Evolutionary conservation across 1,284 basidiomycete genomes (phyloP).

Genomic region (Microbotryomycetes sp.): DNA sequence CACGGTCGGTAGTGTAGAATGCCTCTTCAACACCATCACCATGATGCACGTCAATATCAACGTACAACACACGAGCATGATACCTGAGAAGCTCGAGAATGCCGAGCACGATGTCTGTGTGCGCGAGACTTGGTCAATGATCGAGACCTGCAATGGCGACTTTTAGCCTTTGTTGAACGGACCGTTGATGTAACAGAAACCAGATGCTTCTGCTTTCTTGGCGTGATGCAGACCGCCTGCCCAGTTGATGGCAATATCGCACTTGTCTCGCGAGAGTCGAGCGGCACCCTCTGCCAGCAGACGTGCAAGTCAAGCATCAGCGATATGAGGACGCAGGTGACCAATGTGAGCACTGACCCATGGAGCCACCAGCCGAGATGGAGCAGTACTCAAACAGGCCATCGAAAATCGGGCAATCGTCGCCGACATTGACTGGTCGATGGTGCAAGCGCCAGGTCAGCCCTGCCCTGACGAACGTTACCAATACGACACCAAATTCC

Average conservation of each 20-base stretch:
- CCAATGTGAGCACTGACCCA: conserved; percentile 59
- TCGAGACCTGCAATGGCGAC: conserved; percentile 3
- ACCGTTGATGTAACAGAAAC: conserved; percentile 99
- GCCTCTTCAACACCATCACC: conserved; percentile 99
- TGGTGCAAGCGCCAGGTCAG: background rate
- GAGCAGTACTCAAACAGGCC: conserved; percentile 97
- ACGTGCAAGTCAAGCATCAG: too few species aligned
- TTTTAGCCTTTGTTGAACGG: conserved; percentile 6
- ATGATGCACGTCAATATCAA: conserved; percentile 98
- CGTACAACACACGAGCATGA: conserved; percentile 90
- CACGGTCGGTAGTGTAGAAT: conserved; percentile 96
- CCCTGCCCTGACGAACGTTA: conserved; percentile 1
- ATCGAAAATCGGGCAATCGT: conserved; percentile 98
- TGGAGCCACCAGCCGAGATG: conserved; percentile 95
- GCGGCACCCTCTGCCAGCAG: conserved; percentile 78
- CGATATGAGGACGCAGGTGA: background rate
- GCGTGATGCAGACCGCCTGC: conserved; percentile 96
- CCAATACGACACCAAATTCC: background rate
- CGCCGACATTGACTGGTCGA: conserved; percentile 68
- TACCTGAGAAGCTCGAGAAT: conserved; percentile 93
- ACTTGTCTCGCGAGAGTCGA: conserved; percentile 88
- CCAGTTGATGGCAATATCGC: conserved; percentile 98
- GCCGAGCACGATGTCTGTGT: conserved; percentile 85
- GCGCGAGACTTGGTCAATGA: conserved; percentile 1
- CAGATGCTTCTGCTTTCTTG: conserved; percentile 96